Evolutionary conservation across 73 alveolate genomes (phyloP), one percentile per base, ranked within the genome.

Genomic region (Effrenium voratum): DNA sequence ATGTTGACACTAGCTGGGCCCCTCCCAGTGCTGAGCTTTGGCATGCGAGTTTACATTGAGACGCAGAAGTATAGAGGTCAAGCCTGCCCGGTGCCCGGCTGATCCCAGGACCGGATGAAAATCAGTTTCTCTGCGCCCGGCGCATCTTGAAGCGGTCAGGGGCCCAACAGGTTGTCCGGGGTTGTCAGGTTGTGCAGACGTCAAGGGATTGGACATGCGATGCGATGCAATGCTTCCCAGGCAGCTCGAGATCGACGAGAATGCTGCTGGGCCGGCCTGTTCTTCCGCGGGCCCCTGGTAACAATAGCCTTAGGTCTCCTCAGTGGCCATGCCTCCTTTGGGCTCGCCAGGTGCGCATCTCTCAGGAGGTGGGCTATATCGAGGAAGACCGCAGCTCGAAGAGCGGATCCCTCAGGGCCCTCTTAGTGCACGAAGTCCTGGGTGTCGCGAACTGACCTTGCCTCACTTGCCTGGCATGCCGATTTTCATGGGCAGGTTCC

Each of bases 351-450:
- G 95, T 88, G 47, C 57, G 95, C n/a, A 88, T 88, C 60, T 88
- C 95, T 38, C 84, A 88, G 55, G 95, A 88, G 6, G 95, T 88
- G 68, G 95, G 95, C 55, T 88, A 88, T 85, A 88, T 88, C 72
- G 95, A 88, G 55, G 95, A 88, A 88, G 95, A 88, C 36, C 95
- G 95, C 41, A 88, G 95, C 81, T 88, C 94, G 73, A 60, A 66
- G 73, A 77, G 95, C 34, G 55, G 83, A 1, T n/a, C 44, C 47
- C 6, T 12, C 19, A 55, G 3, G 68, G 68, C 15, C 24, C 32
- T 55, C 68, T 19, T 19, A 19, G 68, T 19, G 15, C 24, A 0
- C 68, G 24, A 28, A 70, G 81, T 16, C 30, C 43, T 32, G 81
- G 32, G 47, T 52, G 12, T 19, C 12, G 2, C n/a, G 36, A n/a